Evolutionary conservation across 306 rosid species (phyloP), one percentile per base, ranked within the genome.

Genomic region (Acacia acuminata): DNA sequence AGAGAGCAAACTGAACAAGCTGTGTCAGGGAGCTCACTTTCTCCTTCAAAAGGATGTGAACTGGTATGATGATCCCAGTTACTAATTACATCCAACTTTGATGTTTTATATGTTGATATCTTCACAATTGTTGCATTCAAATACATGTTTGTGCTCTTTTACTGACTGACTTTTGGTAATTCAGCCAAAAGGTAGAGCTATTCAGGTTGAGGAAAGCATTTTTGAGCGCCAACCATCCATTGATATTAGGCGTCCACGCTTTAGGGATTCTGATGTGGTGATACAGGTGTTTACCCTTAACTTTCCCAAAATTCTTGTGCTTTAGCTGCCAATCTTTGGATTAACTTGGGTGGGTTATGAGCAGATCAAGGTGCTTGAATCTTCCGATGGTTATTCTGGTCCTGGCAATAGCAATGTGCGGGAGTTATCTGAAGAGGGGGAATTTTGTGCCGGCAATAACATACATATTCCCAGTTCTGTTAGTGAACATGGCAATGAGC

Each of bases 161-260:
- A 58, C 67, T 81, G 71, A 48, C 64, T 81, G 64, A 78, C 75
- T 64, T 87, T 78, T 84, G 79, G 67, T 88, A 73, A 76, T 82
- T 71, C 86, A 91, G 97, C 95, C 91, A 67, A 88, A 79, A 82
- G 95, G 97, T 1, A 87, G 85, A 73, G 92, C 95, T 81, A 93
- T 93, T 82, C 89, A 84, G 84, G 92, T 93, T 64, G 92, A 89
- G 83, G 87, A 87, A 69, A 79, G 91, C 77, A 43, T 44, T 64
- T 60, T 76, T 79, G 97, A 93, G 76, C 97, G 95, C 30, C 90
- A 83, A 83, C 95, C 97, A 69, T 89, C 97, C 73, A 75, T 84
- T 40, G 85, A 85, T 79, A 77, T 73, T 47, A 84, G 84, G 77
- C 90, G 83, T 78, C 90, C 94, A 72, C 86, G 84, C 48, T 32